A percentile compares a stretch with the other conserved stretches of the same genome.
These are phyloP conservation scores for Syzygium malaccense DNA, from an alignment of 441 rosid genomes.

Conservation along the genomic window DNA sequence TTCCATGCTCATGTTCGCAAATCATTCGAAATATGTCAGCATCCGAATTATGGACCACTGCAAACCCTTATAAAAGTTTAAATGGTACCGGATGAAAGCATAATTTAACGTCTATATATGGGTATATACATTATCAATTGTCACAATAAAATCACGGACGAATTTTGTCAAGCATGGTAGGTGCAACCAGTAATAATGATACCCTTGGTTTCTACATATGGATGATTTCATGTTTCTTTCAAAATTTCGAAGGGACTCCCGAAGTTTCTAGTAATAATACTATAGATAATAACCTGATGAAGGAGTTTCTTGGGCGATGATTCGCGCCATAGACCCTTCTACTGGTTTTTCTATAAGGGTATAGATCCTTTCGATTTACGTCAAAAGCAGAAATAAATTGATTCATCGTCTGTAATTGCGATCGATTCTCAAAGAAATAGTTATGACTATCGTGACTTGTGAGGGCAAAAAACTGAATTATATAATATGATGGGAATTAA, in stretches of 20 bases:
- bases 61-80: background rate
- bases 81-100: background rate
- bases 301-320: background rate
- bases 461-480: background rate
- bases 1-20: background rate
- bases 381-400: background rate
- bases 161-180: background rate
- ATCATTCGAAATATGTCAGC: background rate
- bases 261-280: background rate
- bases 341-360: accelerated
- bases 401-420: background rate
- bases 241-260: background rate
- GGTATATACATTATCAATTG: background rate
- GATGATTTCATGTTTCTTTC: background rate
- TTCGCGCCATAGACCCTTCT: background rate
- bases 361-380: background rate
- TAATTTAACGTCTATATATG: background rate
- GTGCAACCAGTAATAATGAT: background rate
- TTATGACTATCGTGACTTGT: background rate
- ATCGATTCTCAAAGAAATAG: background rate
- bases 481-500: background rate
- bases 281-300: accelerated
- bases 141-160: background rate
- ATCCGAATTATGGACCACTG: background rate
- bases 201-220: background rate